Evolutionary conservation across 2,329 filamentous ascomycete species (phyloP).

Genomic region (Penicillium freii): DNA sequence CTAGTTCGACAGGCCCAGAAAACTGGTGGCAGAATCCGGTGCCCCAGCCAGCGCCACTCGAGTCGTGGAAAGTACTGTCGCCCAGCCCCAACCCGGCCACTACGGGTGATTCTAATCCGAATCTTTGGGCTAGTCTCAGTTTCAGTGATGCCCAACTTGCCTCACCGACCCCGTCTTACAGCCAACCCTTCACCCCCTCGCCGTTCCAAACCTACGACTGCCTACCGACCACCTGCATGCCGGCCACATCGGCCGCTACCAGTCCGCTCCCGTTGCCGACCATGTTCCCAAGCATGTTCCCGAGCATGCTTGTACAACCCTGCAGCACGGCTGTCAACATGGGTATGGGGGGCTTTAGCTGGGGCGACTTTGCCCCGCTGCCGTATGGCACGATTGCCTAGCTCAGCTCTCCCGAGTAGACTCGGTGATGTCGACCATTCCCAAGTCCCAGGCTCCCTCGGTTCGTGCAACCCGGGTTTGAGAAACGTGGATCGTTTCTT

Average conservation of each 20-base stretch:
- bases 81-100: constrained; percentile 76
- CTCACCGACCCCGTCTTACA: constrained; percentile 78
- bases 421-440: constrained; percentile 27
- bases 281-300: constrained; percentile 55
- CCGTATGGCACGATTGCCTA: constrained; percentile 75
- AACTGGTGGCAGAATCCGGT: constrained; percentile 79
- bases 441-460: constrained; percentile 10
- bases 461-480: background rate
- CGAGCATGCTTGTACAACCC: constrained; percentile 75
- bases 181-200: constrained; percentile 71
- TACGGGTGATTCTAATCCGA: constrained; percentile 68
- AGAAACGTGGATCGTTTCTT: constrained; percentile 22
- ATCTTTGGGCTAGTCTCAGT: constrained; percentile 76
- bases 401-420: constrained; percentile 33
- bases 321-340: constrained; percentile 78
- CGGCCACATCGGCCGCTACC: constrained; percentile 70
- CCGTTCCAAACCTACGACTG: constrained; percentile 70
- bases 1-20: constrained; percentile 71
- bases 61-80: constrained; percentile 86
- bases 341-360: constrained; percentile 72
- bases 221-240: constrained; percentile 70
- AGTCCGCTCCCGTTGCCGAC: constrained; percentile 78
- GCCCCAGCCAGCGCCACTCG: constrained; percentile 67
- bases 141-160: constrained; percentile 71
- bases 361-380: constrained; percentile 69